A percentile compares a stretch with the other conserved stretches of the same genome.
phyloP scores from a whole-genome alignment of 164 flowering plant species.

The Stephania japonica region DNA sequence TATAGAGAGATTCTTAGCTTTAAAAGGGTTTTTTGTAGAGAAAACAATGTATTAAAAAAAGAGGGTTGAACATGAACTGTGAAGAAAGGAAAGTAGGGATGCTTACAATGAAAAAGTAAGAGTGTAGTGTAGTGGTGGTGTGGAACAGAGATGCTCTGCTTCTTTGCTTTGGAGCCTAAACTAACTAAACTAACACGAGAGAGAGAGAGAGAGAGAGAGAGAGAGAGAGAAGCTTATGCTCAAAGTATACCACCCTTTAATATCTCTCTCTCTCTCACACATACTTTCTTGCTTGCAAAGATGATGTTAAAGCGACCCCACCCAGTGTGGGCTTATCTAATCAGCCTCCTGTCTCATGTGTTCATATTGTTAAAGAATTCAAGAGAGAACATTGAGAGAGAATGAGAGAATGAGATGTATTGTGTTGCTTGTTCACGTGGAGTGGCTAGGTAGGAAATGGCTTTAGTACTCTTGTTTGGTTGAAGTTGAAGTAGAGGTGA shows the following conservation, averaged over 20 bases:
- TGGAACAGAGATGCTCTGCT: conserved; percentile 63
- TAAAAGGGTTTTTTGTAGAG: conserved; percentile 27
- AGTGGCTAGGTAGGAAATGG: too few relatives aligned
- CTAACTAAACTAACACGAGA: conserved; percentile 1
- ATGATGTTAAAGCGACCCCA: conserved; percentile 2
- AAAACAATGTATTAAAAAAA: conserved; percentile 16
- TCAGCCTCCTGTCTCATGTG: neutral
- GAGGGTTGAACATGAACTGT: conserved; percentile 21
- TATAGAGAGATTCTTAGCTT: conserved; percentile 49
- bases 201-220: conserved; percentile 10
- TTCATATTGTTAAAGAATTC: conserved; percentile 12
- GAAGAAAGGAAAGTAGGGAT: conserved; percentile 51
- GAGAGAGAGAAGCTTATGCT: too few relatives aligned
- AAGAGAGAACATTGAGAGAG: conserved; percentile 9
- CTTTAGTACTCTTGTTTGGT: too few relatives aligned
- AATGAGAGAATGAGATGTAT: conserved; percentile 20
- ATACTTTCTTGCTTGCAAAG: conserved; percentile 11
- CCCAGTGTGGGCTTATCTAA: neutral
- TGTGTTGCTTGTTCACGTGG: too few relatives aligned
- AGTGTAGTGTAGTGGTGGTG: conserved; percentile 11
- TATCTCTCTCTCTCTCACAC: conserved; percentile 6
- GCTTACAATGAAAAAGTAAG: conserved; percentile 55
- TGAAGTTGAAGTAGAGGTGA: too few relatives aligned
- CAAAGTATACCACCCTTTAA: too few relatives aligned
- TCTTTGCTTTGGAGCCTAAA: conserved; percentile 24